Base-by-base conservation (phyloP, 2,329 filamentous ascomycete genomes). In the Aureobasidium pullulans region DNA sequence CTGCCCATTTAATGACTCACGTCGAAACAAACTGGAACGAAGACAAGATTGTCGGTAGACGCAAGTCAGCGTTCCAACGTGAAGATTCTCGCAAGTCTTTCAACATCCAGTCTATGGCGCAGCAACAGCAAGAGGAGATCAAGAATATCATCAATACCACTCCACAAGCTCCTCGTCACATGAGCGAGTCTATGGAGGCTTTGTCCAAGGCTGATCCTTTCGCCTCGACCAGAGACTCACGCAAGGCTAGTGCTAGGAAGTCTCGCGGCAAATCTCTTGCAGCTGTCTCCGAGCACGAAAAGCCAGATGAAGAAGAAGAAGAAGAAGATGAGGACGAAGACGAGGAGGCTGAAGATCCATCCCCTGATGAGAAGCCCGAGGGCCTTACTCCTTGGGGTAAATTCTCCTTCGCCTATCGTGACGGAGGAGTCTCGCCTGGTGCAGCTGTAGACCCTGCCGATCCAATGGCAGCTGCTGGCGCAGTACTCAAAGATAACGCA, bases 41-140 rank as follows among this genome's bases (percentile, higher is more conserved):
- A 52, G 57, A 59, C 31, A 59, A 59, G 9, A 31, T 59, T 37
- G 47, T 59, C 15, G 47, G 47, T 39, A 52, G 57, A 59, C 57
- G 57, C 37, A 52, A 36, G 29, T 59, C 57, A 29, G 31, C 57
- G 31, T 50, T 28, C 28, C 23, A 23, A n/a, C 57, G 57, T 15
- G 47, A 50, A 6, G 57, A 59, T 43, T 16, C 46, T 7, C 46
- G 57, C 10, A 32, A 19, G 2, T 50, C 46, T 6, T 59, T 59
- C 39, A 59, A 59, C 16, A n/a, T 59, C 4, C 46, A 59, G 19
- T 28, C 37, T 13, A 59, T 59, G 47, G 57, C 57, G 3, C 34
- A 52, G 31, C 16, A 52, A 43, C 57, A 59, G 44, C 57, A 59
- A 31, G 39, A 59, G 10, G 46, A 59, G 11, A 16, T 58, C 36